Evolutionary conservation across 1,139 yeast species (phyloP), one percentile per base, ranked within the genome.

Genomic region (Scheffersomyces quercinus): DNA sequence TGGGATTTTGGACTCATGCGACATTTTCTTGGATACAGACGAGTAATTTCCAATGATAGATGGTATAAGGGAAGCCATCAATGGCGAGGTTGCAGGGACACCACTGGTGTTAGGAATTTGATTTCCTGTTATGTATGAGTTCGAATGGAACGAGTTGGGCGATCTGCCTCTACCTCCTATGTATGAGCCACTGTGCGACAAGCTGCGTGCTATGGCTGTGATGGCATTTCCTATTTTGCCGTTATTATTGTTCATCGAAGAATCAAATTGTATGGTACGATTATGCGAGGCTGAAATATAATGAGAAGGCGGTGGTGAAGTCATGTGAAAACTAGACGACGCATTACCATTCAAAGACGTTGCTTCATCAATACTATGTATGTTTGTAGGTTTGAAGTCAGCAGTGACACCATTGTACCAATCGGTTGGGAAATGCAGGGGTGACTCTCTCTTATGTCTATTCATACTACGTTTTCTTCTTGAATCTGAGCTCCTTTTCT

Each of bases 41-140:
- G 77, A 69, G 45, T 69, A 70, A 16, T 66, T 68, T 6, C 75
- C 75, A 10, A 73, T 65, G 10, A 73, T 64, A 8, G 75, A 68
- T 0, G 79, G 79, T 9, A 73, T 62, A 32, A 73, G 55, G n/a
- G 71, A 61, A 0, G 77, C 70, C 3, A 66, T 60, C 7, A 62
- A 41, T 3, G 57, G 59, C 1, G 68, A 58, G 12, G 51, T 39
- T 9, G 45, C 35, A 6, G 35, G 35, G 8, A 31, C 35, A 6
- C 26, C 26, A 20, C 26, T 20, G 8, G 8, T 20, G 6, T 39
- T 39, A 9, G 8, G 56, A 46, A 36, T 50, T 46, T 13, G 35
- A 30, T 20, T 16, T 28, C 39, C 20, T 26, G 33, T 24, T 41
- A 41, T 13, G 26, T 30, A 28, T 6, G 39, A 34, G 5, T 30